Base-by-base conservation (phyloP, 2,329 filamentous ascomycete species). In the Penicillium expansum region DNA sequence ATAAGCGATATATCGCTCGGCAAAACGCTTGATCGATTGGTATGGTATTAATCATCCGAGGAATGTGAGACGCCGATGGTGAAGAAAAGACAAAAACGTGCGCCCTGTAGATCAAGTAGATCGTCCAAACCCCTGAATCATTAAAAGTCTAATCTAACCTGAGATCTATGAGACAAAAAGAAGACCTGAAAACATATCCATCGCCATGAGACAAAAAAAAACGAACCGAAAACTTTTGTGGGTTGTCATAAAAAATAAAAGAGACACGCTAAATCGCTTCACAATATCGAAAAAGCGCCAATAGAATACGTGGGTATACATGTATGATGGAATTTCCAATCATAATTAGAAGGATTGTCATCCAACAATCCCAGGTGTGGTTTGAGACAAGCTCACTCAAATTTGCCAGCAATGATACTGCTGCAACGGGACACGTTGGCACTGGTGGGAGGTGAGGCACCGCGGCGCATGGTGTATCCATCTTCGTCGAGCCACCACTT, bases 401-500 rank as follows among this genome's bases (percentile, higher is more conserved):
- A 51, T 48, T 71, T 72, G 52, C 59, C 63, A 32, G 71, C 63
- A 27, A 70, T 61, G 51, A 73, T 61, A 57, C 72, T 75, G 59
- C 64, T 69, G 60, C 64, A 68, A n/a, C 71, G 71, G 47, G 71
- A 74, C 24, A 74, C 71, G 39, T 69, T 68, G 41, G 70, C 68
- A 62, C 70, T 73, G 27, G 70, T 68, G 7, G 70, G 67, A n/a
- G 70, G 68, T 30, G 67, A 63, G 42, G 68, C 65, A 24, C 64
- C 63, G 20, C 68, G 72, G 22, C 62, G 69, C 72, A 76, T 73
- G 14, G 67, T 70, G 37, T 62, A 60, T 41, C 73, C 75, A 50
- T 73, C 69, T 35, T 71, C 57, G 56, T 81, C 79, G 44, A 78
- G 69, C 59, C 72, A 75, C 79, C 79, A 82, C 45, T 79, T 76